A percentile compares a stretch with the other conserved stretches of the same genome.
Evolutionary conservation across 2,329 filamentous ascomycete species (phyloP).

Genomic region (Macroventuria anomochaeta): DNA sequence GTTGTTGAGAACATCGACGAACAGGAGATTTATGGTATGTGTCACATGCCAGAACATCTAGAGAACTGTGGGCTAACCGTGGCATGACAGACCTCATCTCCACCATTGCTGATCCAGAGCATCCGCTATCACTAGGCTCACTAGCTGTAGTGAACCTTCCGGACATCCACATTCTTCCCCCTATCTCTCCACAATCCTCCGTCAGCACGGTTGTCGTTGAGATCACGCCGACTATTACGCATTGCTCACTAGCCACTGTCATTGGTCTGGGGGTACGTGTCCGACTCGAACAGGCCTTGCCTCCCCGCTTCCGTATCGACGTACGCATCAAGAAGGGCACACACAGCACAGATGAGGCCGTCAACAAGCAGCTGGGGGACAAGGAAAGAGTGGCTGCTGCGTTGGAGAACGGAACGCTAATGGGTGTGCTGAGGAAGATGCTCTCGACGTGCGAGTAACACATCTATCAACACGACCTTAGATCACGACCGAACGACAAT

Average conservation of each 20-base stretch:
- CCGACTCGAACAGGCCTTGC: conserved; percentile 86
- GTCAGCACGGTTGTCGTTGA: conserved; percentile 81
- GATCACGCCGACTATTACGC: conserved; percentile 94
- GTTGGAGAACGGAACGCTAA: conserved; percentile 89
- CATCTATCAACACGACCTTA: too few species aligned
- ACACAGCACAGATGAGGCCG: conserved; percentile 92
- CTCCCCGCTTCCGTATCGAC: conserved; percentile 89
- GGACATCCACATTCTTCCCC: conserved; percentile 80
- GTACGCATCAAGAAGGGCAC: conserved; percentile 94
- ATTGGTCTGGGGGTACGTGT: conserved; percentile 94
- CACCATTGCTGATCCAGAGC: conserved; percentile 94
- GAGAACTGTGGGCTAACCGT: conserved; percentile 26
- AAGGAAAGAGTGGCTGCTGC: conserved; percentile 97
- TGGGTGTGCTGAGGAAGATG: conserved; percentile 91
- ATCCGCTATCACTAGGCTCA: conserved; percentile 90
- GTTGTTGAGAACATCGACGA: conserved; percentile 87
- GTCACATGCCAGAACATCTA: conserved; percentile 3
- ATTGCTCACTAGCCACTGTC: conserved; percentile 94
- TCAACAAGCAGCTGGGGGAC: conserved; percentile 95
- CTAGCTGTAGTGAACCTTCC: conserved; percentile 95
- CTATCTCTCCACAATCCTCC: conserved; percentile 67
- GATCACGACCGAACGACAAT: too few species aligned
- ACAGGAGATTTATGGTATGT: conserved; percentile 89
- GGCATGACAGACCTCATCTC: conserved; percentile 79
- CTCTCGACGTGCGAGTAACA: conserved; percentile 76